Evolutionary conservation across 805 yeast species (phyloP).

Genomic region (Yarrowia deformans): DNA sequence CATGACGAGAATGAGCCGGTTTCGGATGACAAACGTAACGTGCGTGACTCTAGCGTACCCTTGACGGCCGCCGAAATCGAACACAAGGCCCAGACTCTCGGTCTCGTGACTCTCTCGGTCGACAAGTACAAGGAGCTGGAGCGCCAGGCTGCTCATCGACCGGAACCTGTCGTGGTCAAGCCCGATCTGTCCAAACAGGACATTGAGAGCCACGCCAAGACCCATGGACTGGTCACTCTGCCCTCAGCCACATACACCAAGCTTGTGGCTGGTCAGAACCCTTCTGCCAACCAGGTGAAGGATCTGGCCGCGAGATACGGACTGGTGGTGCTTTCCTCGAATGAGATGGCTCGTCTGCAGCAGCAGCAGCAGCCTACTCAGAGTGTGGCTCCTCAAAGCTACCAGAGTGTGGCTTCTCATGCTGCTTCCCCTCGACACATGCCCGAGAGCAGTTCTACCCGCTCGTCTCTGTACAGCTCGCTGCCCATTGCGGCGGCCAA

Average conservation of each 20-base stretch:
- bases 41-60: not conserved
- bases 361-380: not conserved
- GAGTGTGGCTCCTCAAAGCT: not conserved
- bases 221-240: constrained; percentile 47
- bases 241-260: constrained; percentile 48
- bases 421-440: constrained; percentile 3
- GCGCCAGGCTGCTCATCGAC: constrained; percentile 39
- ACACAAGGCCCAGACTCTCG: constrained; percentile 37
- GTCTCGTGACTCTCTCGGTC: constrained; percentile 42
- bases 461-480: constrained; percentile 1
- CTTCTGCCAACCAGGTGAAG: constrained; percentile 26
- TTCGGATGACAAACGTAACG: not conserved
- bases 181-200: constrained; percentile 36
- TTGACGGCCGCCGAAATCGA: constrained; percentile 41
- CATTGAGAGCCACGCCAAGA: constrained; percentile 42
- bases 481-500: constrained; percentile 35
- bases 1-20: not conserved
- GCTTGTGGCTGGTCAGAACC: constrained; percentile 31
- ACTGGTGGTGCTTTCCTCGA: constrained; percentile 5
- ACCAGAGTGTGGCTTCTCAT: constrained; percentile 13
- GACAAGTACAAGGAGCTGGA: constrained; percentile 41
- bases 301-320: constrained; percentile 29
- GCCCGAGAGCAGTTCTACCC: constrained; percentile 13
- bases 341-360: constrained; percentile 28
- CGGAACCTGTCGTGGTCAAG: not conserved